Evolutionary conservation across 2,329 filamentous ascomycete genomes (phyloP).

Genomic region (Chaetomium strumarium): DNA sequence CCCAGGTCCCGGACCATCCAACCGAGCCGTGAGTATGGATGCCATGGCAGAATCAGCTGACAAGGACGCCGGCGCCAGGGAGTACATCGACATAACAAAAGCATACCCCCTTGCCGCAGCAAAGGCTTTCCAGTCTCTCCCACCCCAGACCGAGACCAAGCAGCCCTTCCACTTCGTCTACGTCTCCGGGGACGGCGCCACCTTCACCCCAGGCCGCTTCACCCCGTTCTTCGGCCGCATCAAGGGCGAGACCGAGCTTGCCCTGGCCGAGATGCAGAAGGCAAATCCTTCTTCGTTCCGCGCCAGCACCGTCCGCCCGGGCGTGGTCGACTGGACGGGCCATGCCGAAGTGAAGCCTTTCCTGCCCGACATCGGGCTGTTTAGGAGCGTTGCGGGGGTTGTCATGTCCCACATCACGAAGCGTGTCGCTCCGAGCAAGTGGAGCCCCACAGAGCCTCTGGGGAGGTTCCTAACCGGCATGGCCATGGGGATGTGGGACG

Average conservation of each 20-base stretch:
- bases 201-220: conserved; percentile 48
- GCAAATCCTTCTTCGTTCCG: conserved; percentile 40
- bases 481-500: conserved; percentile 38
- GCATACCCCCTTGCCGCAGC: conserved; percentile 61
- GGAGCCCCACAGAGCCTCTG: conserved; percentile 40
- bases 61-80: conserved; percentile 28
- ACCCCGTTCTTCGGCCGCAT: conserved; percentile 54
- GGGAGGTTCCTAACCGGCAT: conserved; percentile 40
- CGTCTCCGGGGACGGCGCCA: conserved; percentile 60
- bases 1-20: background rate
- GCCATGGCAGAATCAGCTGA: too few relatives aligned
- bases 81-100: conserved; percentile 64
- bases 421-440: conserved; percentile 18
- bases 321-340: conserved; percentile 45
- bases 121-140: conserved; percentile 48
- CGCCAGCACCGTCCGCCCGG: conserved; percentile 54
- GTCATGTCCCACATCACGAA: conserved; percentile 28
- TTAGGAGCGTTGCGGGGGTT: conserved; percentile 10
- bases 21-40: too few relatives aligned
- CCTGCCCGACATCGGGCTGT: conserved; percentile 30
- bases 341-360: conserved; percentile 41
- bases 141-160: conserved; percentile 27
- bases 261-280: conserved; percentile 48
- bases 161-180: conserved; percentile 64
- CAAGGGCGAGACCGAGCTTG: conserved; percentile 61